phyloP scores from a whole-genome alignment of 257 asterid genomes.

The Avicennia marina region DNA sequence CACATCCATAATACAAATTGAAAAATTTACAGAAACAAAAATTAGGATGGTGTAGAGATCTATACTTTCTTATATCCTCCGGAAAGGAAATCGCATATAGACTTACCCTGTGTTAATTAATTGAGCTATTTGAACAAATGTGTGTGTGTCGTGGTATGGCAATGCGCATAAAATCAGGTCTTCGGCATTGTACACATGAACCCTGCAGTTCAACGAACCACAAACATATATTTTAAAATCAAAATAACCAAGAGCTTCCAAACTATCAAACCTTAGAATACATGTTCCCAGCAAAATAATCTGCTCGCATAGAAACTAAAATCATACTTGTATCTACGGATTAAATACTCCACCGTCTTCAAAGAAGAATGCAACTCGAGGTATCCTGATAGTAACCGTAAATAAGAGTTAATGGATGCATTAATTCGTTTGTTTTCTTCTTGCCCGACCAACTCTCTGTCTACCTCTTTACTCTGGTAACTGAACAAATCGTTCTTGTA shows the following conservation, averaged over 20 bases:
- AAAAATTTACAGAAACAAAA: neutral
- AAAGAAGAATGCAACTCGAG: slow-evolving; percentile 53
- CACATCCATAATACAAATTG: neutral
- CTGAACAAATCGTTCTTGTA: slow-evolving; percentile 73
- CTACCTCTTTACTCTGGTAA: slow-evolving; percentile 61
- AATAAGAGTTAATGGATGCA: slow-evolving; percentile 53
- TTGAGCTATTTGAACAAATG: slow-evolving; percentile 69
- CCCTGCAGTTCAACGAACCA: slow-evolving; percentile 31
- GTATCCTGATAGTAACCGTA: slow-evolving; percentile 65
- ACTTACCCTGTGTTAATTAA: slow-evolving; percentile 70
- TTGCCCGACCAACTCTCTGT: slow-evolving; percentile 61
- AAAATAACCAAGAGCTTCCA: neutral
- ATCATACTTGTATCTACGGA: slow-evolving; percentile 79
- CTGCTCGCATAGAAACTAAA: neutral
- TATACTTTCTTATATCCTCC: neutral
- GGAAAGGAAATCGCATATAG: neutral
- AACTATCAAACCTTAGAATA: too few relatives aligned
- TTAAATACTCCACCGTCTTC: slow-evolving; percentile 76
- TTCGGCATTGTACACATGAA: slow-evolving; percentile 64
- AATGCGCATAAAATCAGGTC: slow-evolving; percentile 77
- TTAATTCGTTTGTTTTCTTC: slow-evolving; percentile 64
- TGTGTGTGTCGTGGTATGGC: slow-evolving; percentile 89
- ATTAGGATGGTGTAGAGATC: too few relatives aligned
- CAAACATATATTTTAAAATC: neutral
- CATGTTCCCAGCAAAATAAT: neutral